Conservation (phyloP, 2,329 filamentous ascomycete genomes). For the Calonectria pseudoturangicola region DNA sequence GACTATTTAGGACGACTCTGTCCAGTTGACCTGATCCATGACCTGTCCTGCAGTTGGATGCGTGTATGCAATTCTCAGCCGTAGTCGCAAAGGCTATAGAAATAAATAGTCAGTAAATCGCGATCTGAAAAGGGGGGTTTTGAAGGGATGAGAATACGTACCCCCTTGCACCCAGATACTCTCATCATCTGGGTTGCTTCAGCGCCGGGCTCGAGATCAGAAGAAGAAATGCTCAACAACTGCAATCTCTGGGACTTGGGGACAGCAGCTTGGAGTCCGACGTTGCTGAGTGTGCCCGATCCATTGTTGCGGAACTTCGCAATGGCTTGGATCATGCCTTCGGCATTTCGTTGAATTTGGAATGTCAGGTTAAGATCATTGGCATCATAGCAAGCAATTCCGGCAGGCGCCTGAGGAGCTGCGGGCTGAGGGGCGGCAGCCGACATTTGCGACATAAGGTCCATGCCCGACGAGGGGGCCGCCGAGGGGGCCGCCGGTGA, state of each 20-base stretch:
- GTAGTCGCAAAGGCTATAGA: conserved; percentile 84
- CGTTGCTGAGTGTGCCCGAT: conserved; percentile 79
- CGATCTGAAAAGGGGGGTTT: not conserved
- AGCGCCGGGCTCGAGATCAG: conserved; percentile 83
- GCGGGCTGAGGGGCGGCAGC: conserved; percentile 66
- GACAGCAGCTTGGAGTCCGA: conserved; percentile 94
- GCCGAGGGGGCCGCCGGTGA: conserved; percentile 61
- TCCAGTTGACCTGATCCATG: conserved; percentile 97
- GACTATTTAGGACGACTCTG: conserved; percentile 77
- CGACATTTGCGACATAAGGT: conserved; percentile 69
- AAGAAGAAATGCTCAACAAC: conserved; percentile 89
- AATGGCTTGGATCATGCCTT: conserved; percentile 86
- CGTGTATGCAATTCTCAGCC: conserved; percentile 88
- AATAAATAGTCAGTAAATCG: conserved; percentile 44
- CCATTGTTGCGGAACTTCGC: conserved; percentile 88
- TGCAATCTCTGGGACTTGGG: conserved; percentile 97
- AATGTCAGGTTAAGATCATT: conserved; percentile 89
- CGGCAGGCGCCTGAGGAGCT: conserved; percentile 66
- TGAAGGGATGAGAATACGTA: conserved; percentile 74
- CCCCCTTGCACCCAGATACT: conserved; percentile 88
- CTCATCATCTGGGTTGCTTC: conserved; percentile 95
- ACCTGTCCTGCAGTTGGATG: conserved; percentile 82
- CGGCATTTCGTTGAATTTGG: conserved; percentile 87
- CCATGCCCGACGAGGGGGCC: conserved; percentile 66
- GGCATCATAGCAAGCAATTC: conserved; percentile 87